Conservation (phyloP, 805 yeast genomes). For the Metschnikowia lunata region DNA sequence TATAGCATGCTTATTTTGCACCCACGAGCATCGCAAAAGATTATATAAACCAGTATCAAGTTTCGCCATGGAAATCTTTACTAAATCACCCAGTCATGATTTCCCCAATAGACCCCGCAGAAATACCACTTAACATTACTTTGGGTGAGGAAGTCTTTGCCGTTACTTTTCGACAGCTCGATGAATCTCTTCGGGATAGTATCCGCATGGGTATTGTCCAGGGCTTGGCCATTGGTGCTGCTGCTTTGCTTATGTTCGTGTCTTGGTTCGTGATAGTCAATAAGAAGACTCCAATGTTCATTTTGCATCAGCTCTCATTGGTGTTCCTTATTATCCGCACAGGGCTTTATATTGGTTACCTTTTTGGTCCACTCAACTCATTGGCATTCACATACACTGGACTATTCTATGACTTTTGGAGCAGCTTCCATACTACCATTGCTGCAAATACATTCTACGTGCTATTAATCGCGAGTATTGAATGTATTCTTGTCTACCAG, state of each 20-base stretch:
- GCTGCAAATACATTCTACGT: slow-evolving; percentile 61
- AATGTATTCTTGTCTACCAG: slow-evolving; percentile 67
- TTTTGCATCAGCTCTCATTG: slow-evolving; percentile 64
- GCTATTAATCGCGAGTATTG: slow-evolving; percentile 56
- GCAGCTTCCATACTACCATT: slow-evolving; percentile 47
- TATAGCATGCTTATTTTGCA: slow-evolving; percentile 7
- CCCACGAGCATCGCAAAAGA: slow-evolving; percentile 1
- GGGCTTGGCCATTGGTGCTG: slow-evolving; percentile 16
- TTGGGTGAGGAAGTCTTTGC: slow-evolving; percentile 5
- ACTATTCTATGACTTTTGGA: slow-evolving; percentile 22
- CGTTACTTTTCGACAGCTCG: slow-evolving; percentile 11
- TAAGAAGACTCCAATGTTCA: slow-evolving; percentile 63
- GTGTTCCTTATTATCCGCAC: slow-evolving; percentile 55
- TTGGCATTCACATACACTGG: slow-evolving; percentile 41
- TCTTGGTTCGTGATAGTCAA: slow-evolving; percentile 30
- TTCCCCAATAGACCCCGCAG: slow-evolving; percentile 8
- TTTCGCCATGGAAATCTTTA: background rate
- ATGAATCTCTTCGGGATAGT: slow-evolving; percentile 3
- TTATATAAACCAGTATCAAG: too few relatives aligned
- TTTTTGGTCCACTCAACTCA: slow-evolving; percentile 49
- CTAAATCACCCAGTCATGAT: slow-evolving; percentile 1
- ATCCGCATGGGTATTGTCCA: slow-evolving; percentile 9
- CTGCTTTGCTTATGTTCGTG: slow-evolving; percentile 12
- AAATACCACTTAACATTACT: slow-evolving; percentile 10
- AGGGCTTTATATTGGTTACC: slow-evolving; percentile 51